Evolutionary conservation across 2,329 filamentous ascomycete genomes (phyloP).

Genomic region (Lachnellula hyalina): DNA sequence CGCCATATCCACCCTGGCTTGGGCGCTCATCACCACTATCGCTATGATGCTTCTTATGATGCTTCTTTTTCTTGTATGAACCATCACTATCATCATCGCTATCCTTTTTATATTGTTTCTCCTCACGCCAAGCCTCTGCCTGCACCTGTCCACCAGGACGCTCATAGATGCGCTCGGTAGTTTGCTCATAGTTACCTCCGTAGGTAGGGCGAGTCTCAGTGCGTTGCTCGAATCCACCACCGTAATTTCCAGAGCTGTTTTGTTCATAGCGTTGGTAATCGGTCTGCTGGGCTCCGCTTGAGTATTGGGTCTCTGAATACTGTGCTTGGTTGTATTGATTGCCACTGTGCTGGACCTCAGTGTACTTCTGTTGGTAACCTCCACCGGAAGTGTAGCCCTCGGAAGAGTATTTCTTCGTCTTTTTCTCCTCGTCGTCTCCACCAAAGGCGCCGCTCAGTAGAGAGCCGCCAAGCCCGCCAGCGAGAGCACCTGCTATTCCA

Average conservation of each 20-base stretch:
- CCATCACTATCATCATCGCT: conserved; percentile 24
- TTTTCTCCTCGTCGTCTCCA: conserved; percentile 33
- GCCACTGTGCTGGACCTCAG: conserved; percentile 52
- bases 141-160: conserved; percentile 32
- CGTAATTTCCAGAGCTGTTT: conserved; percentile 34
- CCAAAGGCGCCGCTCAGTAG: conserved; percentile 59
- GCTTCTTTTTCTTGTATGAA: conserved; percentile 26
- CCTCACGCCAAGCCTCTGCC: conserved; percentile 19
- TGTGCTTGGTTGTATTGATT: conserved; percentile 28
- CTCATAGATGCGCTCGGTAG: conserved; percentile 47
- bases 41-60: conserved; percentile 27
- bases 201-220: conserved; percentile 47
- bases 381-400: conserved; percentile 53
- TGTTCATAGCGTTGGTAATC: conserved; percentile 59
- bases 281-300: conserved; percentile 50
- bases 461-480: conserved; percentile 59
- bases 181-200: conserved; percentile 54
- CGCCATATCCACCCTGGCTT: conserved; percentile 8
- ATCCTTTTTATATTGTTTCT: conserved; percentile 17
- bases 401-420: conserved; percentile 49
- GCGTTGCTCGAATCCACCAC: conserved; percentile 54
- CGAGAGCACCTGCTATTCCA: conserved; percentile 64
- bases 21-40: conserved; percentile 14
- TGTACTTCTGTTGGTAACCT: conserved; percentile 55
- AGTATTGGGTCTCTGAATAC: conserved; percentile 49